Base-by-base conservation (phyloP, 129 eudicot species). In the Erigeron canadensis region DNA sequence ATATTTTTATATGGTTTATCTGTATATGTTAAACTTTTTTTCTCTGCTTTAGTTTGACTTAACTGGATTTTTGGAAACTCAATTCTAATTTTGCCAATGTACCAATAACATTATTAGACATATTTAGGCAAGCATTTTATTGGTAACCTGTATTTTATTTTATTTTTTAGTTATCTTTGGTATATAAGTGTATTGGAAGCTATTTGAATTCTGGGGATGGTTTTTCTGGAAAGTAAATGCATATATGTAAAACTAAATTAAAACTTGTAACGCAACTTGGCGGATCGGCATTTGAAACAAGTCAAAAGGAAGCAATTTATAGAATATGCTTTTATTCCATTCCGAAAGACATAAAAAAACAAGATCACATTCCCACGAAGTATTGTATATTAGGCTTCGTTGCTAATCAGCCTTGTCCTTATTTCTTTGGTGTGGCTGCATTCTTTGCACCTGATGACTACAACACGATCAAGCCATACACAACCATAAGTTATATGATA, bases 391-490 rank as follows among this genome's bases (percentile, higher is more conserved):
- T 53, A 39, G 18, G n/a, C 4, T 34, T 40, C 40, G 41, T 45
- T 43, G 65, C 74, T 73, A 67, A 15, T 23, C 65, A 66, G 4
- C 63, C 69, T 72, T 72, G 67, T 72, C 39, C 50, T 73, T 73
- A 79, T 60, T 79, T 79, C 70, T 79, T 73, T 53, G 69, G 18
- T 48, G 79, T 65, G 40, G 64, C 70, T 66, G 79, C 68, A 65
- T 57, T 51, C 83, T 73, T 79, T 70, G 63, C 48, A 73, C 74
- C 83, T 79, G 83, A 73, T 54, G 83, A 38, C 83, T 73, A 58
- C 70, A 79, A 66, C 22, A 63, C 63, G 50, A 58, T 23, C 44
- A 73, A 72, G 72, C 58, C 67, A 62, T 40, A 70, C 39, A 56
- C 44, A 42, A 54, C 15, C 70, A 38, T 62, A 42, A 64, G 46